A percentile compares a stretch with the other conserved stretches of the same genome.
Evolutionary conservation across 495 filamentous ascomycete species (phyloP).

Genomic region (Penicillium soppii): DNA sequence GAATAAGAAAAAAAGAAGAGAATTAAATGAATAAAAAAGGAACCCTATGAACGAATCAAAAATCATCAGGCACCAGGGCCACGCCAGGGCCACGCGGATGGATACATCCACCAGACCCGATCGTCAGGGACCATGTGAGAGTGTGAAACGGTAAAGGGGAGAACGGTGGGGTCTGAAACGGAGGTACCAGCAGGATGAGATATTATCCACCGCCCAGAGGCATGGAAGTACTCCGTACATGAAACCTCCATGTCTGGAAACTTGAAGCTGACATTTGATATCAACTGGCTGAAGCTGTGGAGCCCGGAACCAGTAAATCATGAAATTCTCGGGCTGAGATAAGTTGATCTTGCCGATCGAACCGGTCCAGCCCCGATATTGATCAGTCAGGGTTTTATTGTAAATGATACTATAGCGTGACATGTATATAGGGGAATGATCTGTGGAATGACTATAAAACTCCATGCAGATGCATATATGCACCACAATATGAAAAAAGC

Average conservation of each 20-base stretch:
- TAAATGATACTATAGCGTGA: too few species aligned
- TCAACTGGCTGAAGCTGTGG: not conserved
- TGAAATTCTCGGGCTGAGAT: not conserved
- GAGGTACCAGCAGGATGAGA: conserved; percentile 7
- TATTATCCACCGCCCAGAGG: conserved; percentile 15
- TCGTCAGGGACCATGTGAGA: conserved; percentile 33
- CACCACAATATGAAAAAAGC: too few species aligned
- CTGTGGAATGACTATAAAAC: too few species aligned
- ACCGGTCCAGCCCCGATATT: not conserved
- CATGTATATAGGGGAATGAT: not conserved
- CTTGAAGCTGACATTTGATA: not conserved
- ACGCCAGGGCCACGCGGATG: conserved; percentile 4
- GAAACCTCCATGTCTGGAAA: not conserved
- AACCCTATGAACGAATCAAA: conserved; percentile 7
- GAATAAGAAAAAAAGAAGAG: not conserved
- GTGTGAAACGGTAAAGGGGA: conserved; percentile 19
- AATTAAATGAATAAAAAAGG: not conserved
- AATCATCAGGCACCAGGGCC: not conserved
- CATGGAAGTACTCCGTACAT: too few species aligned
- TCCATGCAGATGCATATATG: too few species aligned
- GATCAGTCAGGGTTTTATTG: not conserved
- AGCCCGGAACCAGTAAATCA: not conserved
- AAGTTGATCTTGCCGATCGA: conserved; percentile 2
- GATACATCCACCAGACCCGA: conserved; percentile 34
- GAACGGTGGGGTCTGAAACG: conserved; percentile 21